phyloP scores from a whole-genome alignment of 164 flowering plant species.

The Warburgia ugandensis region DNA sequence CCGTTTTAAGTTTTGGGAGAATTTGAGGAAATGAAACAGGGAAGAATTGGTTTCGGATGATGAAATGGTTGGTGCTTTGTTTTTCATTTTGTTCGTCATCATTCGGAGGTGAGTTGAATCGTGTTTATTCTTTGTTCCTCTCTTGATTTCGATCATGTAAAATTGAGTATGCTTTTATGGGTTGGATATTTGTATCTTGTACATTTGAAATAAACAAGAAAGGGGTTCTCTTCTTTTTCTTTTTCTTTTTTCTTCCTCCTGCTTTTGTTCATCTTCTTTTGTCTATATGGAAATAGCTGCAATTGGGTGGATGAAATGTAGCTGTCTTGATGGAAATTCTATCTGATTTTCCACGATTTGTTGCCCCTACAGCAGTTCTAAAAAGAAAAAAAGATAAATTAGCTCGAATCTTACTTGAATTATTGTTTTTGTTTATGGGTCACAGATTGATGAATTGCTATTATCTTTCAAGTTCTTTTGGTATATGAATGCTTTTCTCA shows the following conservation, averaged over 20 bases:
- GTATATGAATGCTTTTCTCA: too few species aligned
- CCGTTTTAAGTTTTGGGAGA: neutral
- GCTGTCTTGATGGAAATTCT: conserved; percentile 4
- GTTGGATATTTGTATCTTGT: conserved; percentile 4
- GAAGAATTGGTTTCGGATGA: neutral
- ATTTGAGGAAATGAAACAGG: neutral
- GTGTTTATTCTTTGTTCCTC: conserved; percentile 7
- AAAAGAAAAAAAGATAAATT: too few species aligned
- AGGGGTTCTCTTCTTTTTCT: neutral
- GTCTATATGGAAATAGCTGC: neutral
- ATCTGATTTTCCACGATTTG: neutral
- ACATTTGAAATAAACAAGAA: conserved; percentile 7
- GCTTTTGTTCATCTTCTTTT: neutral
- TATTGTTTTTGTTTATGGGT: too few species aligned
- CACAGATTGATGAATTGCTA: too few species aligned
- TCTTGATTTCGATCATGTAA: conserved; percentile 1
- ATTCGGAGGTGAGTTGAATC: conserved; percentile 7
- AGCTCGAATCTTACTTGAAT: too few species aligned
- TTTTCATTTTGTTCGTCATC: too few species aligned
- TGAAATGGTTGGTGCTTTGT: too few species aligned
- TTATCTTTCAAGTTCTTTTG: too few species aligned
- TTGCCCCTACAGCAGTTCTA: neutral
- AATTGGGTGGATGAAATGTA: conserved; percentile 6
- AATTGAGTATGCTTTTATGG: conserved; percentile 1
- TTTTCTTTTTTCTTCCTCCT: neutral